These are phyloP conservation scores for Stagonosporopsis vannaccii DNA, from an alignment of 2,329 filamentous ascomycete genomes.

Conservation along the genomic window DNA sequence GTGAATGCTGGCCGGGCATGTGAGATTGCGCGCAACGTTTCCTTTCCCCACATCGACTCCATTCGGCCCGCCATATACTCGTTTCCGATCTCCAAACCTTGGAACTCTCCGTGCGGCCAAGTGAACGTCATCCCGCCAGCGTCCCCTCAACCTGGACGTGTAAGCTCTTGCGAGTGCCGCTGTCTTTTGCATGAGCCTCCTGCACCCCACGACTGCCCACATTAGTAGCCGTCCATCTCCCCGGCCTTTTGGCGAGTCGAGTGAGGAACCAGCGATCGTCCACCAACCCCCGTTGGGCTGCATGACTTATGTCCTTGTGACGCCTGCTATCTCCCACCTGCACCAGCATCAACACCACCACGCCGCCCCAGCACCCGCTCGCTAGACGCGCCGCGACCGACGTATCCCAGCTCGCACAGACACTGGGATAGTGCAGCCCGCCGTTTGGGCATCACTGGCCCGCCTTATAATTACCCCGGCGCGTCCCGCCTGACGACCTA, in stretches of 20 bases:
- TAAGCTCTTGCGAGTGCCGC: conserved; percentile 2
- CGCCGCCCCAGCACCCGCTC: conserved; percentile 22
- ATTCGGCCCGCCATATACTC: conserved; percentile 17
- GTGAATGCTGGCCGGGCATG: conserved; percentile 14
- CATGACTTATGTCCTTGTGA: conserved; percentile 51
- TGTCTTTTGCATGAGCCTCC: conserved; percentile 12
- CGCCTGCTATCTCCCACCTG: conserved; percentile 37
- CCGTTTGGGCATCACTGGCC: conserved; percentile 28
- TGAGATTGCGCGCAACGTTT: conserved; percentile 15
- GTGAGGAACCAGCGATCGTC: conserved; percentile 12
- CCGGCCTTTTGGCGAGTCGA: conserved; percentile 1
- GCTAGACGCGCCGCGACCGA: conserved; percentile 18
- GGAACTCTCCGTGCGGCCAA: conserved; percentile 11
- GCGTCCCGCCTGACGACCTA: conserved; percentile 22
- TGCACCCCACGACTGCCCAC: conserved; percentile 20
- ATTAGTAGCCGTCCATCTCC: conserved; percentile 15
- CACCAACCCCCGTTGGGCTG: conserved; percentile 25
- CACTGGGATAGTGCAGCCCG: conserved; percentile 10
- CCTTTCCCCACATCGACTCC: conserved; percentile 9
- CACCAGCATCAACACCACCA: conserved; percentile 17
- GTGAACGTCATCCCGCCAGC: conserved; percentile 21
- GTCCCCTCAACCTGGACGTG: conserved; percentile 11
- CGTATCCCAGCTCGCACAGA: conserved; percentile 26
- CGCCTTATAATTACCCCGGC: conserved; percentile 28
- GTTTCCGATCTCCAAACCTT: conserved; percentile 17